Evolutionary conservation across 2,329 filamentous ascomycete genomes (phyloP).

Genomic region (Neonectria neomacrospora): DNA sequence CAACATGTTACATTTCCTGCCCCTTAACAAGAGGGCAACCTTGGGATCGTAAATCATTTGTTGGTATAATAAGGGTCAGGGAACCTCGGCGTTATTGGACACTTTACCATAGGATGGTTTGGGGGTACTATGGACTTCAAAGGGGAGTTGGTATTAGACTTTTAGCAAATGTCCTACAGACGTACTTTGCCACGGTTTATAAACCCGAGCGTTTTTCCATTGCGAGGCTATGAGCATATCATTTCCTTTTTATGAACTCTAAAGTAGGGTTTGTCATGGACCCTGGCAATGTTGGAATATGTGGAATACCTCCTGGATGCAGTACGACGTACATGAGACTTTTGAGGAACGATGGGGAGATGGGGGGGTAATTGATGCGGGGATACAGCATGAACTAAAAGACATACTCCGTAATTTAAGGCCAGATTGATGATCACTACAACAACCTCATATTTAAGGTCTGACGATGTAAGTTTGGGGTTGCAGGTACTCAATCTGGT

Average conservation of each 20-base stretch:
- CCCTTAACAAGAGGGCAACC: not conserved
- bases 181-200: not conserved
- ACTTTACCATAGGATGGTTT: conserved; percentile 3
- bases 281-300: not conserved
- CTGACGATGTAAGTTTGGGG: not conserved
- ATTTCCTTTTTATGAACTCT: not conserved
- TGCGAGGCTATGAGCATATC: no score
- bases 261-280: not conserved
- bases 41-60: conserved; percentile 5
- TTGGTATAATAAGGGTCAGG: not conserved
- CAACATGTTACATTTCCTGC: conserved; percentile 23
- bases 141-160: not conserved
- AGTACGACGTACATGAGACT: no score
- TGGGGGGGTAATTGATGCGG: not conserved
- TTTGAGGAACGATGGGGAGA: no score
- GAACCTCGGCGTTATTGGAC: conserved; percentile 18
- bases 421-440: not conserved
- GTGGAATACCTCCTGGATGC: not conserved
- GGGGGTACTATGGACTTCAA: not conserved
- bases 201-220: not conserved
- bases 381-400: no score
- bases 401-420: not conserved
- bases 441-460: not conserved
- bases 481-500: not conserved
- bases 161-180: not conserved